A percentile compares a stretch with the other conserved stretches of the same genome.
phyloP scores from a whole-genome alignment of 208 protist genomes.

The Leishmania guyanensis region DNA sequence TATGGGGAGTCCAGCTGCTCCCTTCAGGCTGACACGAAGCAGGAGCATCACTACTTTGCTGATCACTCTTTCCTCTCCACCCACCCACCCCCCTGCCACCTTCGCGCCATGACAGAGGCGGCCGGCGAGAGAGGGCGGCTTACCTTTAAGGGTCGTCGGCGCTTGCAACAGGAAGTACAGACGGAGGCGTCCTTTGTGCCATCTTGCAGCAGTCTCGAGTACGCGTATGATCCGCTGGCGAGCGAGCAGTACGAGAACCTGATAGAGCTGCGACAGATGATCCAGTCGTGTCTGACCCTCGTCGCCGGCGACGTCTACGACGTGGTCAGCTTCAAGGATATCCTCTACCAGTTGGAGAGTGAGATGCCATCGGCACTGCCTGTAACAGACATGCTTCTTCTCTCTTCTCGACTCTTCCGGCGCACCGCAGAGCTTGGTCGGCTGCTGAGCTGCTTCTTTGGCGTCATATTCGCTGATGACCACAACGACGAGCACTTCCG shows the following conservation, averaged over 20 bases:
- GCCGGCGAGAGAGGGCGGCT: constrained; percentile 11
- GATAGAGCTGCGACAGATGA: constrained; percentile 63
- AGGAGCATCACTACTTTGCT: not conserved
- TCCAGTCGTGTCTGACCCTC: constrained; percentile 67
- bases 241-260: constrained; percentile 83
- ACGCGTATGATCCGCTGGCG: constrained; percentile 58
- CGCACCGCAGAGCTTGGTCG: constrained; percentile 75
- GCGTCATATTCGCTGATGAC: constrained; percentile 85
- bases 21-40: not conserved
- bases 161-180: constrained; percentile 54
- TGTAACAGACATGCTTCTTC: constrained; percentile 84
- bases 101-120: not conserved
- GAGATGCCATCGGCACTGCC: constrained; percentile 71
- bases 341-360: constrained; percentile 81
- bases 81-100: no score
- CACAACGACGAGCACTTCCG: constrained; percentile 88
- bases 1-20: not conserved
- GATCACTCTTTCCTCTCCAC: not conserved
- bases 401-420: constrained; percentile 90
- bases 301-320: constrained; percentile 86
- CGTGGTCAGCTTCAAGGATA: constrained; percentile 88
- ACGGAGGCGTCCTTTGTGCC: constrained; percentile 85
- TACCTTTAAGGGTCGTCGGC: constrained; percentile 32
- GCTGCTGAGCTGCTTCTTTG: constrained; percentile 87
- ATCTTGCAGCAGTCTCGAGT: constrained; percentile 46